Percentiles rank a stretch among this genome's conserved stretches.
These are phyloP conservation scores for Candolleomyces eurysporus DNA, from an alignment of 768 basidiomycete genomes.

Conservation along the genomic window DNA sequence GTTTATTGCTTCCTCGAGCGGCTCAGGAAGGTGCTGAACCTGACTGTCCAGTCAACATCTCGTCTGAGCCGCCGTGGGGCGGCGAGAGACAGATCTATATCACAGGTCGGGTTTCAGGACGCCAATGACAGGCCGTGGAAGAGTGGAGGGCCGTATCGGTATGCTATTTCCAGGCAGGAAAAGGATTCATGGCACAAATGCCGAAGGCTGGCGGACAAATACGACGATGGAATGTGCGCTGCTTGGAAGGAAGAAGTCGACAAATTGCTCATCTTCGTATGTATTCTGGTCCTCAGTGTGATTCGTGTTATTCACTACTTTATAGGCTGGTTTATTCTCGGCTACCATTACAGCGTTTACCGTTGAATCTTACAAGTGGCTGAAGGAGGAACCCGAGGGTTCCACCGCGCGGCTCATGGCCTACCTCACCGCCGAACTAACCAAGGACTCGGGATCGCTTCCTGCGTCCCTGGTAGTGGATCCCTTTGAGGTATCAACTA, in stretches of 20 bases:
- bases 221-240: constrained; percentile 28
- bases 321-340: constrained; percentile 41
- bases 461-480: background rate
- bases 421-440: constrained; percentile 7
- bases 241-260: constrained; percentile 30
- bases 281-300: constrained; percentile 1
- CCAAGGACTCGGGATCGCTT: constrained; percentile 3
- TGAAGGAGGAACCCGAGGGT: constrained; percentile 27
- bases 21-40: no score
- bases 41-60: background rate
- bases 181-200: constrained; percentile 26
- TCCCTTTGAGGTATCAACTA: background rate
- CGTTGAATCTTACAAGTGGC: constrained; percentile 30
- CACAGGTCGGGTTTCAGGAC: background rate
- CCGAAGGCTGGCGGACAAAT: constrained; percentile 17
- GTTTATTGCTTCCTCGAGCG: background rate
- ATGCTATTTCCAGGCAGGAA: constrained; percentile 14
- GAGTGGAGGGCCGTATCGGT: constrained; percentile 16
- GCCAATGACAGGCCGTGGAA: constrained; percentile 14
- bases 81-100: background rate
- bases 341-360: constrained; percentile 37
- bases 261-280: constrained; percentile 31
- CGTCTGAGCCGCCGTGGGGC: background rate
- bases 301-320: background rate
- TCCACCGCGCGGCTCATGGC: constrained; percentile 24